Percentiles rank a stretch among this genome's conserved stretches.
These are phyloP conservation scores for Anthoceros angustus DNA, from an alignment of 225 moss, liverwort and hornwort species.

Conservation along the genomic window DNA sequence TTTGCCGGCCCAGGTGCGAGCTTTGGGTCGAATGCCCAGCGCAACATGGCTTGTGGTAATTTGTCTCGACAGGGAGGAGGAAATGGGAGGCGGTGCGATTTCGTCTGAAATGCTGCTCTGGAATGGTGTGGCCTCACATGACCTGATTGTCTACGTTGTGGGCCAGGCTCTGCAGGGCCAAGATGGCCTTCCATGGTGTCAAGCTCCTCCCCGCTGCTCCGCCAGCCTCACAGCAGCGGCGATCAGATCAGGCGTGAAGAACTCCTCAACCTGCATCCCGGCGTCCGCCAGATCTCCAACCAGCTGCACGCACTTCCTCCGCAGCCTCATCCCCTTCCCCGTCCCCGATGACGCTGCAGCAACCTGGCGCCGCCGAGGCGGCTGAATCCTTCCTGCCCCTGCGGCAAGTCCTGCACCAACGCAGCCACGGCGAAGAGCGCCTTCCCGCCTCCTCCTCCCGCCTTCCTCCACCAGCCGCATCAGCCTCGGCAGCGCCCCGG, in stretches of 20 bases:
- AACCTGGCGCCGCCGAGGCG: background rate
- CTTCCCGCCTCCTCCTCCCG: background rate
- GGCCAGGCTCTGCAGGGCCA: background rate
- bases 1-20: too few relatives aligned
- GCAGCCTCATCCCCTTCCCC: background rate
- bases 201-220: too few relatives aligned
- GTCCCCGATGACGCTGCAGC: background rate
- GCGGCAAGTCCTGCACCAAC: background rate
- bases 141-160: too few relatives aligned
- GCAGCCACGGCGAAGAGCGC: background rate
- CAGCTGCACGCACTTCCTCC: background rate
- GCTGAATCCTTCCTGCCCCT: background rate
- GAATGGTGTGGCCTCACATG: too few relatives aligned
- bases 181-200: background rate
- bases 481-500: background rate
- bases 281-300: background rate
- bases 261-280: too few relatives aligned
- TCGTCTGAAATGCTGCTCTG: too few relatives aligned
- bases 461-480: background rate
- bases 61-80: too few relatives aligned
- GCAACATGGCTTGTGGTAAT: too few relatives aligned
- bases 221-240: too few relatives aligned
- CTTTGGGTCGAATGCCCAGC: too few relatives aligned
- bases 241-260: too few relatives aligned
- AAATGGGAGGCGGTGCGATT: too few relatives aligned